phyloP scores from a whole-genome alignment of 1,284 basidiomycete genomes.

The Pseudomicrostroma phylloplanum region DNA sequence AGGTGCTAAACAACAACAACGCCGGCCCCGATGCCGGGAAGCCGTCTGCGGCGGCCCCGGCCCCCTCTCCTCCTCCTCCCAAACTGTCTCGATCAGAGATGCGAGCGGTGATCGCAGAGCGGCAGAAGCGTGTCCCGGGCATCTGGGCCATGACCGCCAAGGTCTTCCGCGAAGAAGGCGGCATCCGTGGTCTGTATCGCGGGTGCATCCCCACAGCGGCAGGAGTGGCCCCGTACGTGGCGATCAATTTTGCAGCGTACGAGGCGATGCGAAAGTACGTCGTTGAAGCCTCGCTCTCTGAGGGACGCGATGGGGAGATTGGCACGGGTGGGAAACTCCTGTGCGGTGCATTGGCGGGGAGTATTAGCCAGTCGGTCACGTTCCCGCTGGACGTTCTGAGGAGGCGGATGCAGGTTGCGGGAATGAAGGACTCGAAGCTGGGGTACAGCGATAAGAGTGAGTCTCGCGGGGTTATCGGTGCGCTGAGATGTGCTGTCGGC shows the following conservation, averaged over 20 bases:
- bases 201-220: conserved; percentile 80
- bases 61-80: neutral
- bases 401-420: conserved; percentile 90
- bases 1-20: neutral
- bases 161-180: conserved; percentile 84
- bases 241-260: conserved; percentile 45
- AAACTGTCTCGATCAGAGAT: conserved; percentile 8
- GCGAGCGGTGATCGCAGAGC: conserved; percentile 9
- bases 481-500: no score
- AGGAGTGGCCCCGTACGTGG: conserved; percentile 85
- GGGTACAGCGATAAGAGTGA: conserved; percentile 63
- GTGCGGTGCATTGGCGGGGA: conserved; percentile 56
- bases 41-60: neutral
- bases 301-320: conserved; percentile 34
- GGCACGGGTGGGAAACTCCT: conserved; percentile 47
- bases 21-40: neutral
- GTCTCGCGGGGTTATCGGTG: no score
- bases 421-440: conserved; percentile 64
- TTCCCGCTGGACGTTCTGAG: conserved; percentile 92
- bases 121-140: conserved; percentile 57
- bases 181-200: conserved; percentile 75
- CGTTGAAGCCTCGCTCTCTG: conserved; percentile 10
- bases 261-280: conserved; percentile 43
- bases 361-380: conserved; percentile 84
- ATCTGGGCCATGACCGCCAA: conserved; percentile 82